Conservation (phyloP, 2,329 filamentous ascomycete genomes). For the Akanthomyces muscarius region DNA sequence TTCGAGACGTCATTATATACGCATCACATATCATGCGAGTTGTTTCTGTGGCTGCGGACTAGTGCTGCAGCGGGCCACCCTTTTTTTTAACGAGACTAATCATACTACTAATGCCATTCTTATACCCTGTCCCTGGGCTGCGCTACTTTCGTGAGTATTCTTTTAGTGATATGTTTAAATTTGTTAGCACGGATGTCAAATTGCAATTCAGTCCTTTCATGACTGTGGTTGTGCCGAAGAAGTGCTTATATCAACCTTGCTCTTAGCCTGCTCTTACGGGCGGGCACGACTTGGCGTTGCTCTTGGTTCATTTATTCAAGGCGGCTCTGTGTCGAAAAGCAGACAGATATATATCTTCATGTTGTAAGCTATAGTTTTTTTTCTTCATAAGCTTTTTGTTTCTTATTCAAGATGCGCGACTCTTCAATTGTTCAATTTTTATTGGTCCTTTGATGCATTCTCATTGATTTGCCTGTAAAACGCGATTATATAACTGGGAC, state of each 20-base stretch:
- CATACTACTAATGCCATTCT: constrained; percentile 17
- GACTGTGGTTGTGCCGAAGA: constrained; percentile 98
- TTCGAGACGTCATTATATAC: constrained; percentile 3
- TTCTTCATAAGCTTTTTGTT: not conserved
- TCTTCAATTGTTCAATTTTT: too few relatives aligned
- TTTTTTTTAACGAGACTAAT: constrained; percentile 9
- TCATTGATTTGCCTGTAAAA: not conserved
- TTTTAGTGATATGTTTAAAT: not conserved
- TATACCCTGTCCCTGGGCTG: not conserved
- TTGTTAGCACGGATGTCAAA: constrained; percentile 96
- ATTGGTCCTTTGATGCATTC: not conserved
- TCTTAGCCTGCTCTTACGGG: constrained; percentile 16
- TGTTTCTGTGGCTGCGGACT: not conserved
- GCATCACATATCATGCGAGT: constrained; percentile 1
- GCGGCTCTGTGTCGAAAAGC: constrained; percentile 5
- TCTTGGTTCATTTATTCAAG: constrained; percentile 23
- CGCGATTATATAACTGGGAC: not conserved
- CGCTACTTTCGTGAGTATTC: not conserved
- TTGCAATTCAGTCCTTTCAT: constrained; percentile 84
- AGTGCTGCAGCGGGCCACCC: not conserved
- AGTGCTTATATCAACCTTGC: constrained; percentile 75
- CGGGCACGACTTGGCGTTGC: constrained; percentile 21
- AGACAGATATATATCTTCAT: not conserved
- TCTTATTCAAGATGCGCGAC: too few relatives aligned
- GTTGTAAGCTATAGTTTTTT: not conserved